Base-by-base conservation (phyloP, 1,284 basidiomycete genomes). In the Chalciporus sp. region DNA sequence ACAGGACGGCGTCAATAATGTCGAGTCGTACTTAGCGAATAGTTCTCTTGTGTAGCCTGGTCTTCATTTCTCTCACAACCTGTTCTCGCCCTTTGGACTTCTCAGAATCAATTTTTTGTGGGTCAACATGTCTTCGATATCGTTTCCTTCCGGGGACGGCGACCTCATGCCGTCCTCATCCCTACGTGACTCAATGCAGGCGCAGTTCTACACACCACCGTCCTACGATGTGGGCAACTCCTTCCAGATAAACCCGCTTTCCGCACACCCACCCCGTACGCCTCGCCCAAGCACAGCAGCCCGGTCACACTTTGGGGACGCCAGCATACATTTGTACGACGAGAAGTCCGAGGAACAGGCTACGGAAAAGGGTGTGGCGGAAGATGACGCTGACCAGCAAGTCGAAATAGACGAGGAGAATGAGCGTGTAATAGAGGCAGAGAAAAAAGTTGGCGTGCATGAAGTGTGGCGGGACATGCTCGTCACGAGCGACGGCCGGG, bases 191-290 rank as follows among this genome's bases (percentile, higher is more conserved):
- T 69, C 69, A 1, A 55, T 71, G 59, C 67, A 72, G 41, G 54
- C 63, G 27, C 65, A 58, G 40, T 75, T 74, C 57, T 81, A 75
- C 58, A 16, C 61, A 28, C 66, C 76, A 14, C 65, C 73, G 10
- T 67, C 71, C 42, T 81, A 77, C 58, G 77, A 79, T 42, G 60
- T 72, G 29, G 61, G 68, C 42, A 62, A 73, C 51, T 71, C 76
- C 41, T 90, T 91, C 62, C 87, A 88, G 61, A 86, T 90, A 79
- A 91, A 91, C 65, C 88, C 88, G 16, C 80, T 85, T 47, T 89
- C 88, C 8, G 76, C 81, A 3, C 88, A 89, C 66, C 88, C 89
- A 1, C 89, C 89, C 19, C 80, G 89, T 39, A 88, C 87, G 35
- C 86, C 88, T 5, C 79, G 83, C 57, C 49, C 61, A 8, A 72